A percentile compares a stretch with the other conserved stretches of the same genome.
Evolutionary conservation across 202 grass and related monocot genomes (phyloP).

Genomic region (Alloteropsis angusta): DNA sequence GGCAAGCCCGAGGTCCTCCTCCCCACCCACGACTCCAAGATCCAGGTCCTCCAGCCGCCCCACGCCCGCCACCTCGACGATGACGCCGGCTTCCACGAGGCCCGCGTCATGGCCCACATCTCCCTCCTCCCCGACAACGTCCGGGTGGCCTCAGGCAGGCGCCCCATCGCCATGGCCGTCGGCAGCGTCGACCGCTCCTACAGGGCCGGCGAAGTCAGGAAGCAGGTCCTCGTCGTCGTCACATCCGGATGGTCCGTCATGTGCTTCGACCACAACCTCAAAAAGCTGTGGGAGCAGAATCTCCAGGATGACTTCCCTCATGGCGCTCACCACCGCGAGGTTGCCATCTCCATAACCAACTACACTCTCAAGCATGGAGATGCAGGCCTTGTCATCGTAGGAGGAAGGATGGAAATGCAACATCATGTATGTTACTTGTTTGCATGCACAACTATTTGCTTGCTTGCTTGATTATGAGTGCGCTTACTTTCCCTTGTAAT

Average conservation of each 20-base stretch:
- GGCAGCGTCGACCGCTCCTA: constrained; percentile 73
- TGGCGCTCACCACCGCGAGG: constrained; percentile 69
- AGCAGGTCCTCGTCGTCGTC: constrained; percentile 88
- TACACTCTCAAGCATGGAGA: constrained; percentile 92
- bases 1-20: constrained; percentile 76
- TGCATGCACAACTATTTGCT: neutral
- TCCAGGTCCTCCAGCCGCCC: constrained; percentile 59
- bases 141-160: constrained; percentile 64
- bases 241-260: constrained; percentile 89
- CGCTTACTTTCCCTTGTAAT: neutral
- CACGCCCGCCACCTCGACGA: constrained; percentile 20
- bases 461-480: neutral
- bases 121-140: constrained; percentile 75
- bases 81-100: constrained; percentile 63
- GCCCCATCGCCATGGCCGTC: constrained; percentile 74
- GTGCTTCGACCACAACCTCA: constrained; percentile 98
- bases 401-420: constrained; percentile 96
- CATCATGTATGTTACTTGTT: constrained; percentile 51
- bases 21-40: constrained; percentile 79
- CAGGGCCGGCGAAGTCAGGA: constrained; percentile 34
- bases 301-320: constrained; percentile 88
- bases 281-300: constrained; percentile 90
- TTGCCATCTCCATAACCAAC: constrained; percentile 72
- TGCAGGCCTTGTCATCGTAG: constrained; percentile 72
- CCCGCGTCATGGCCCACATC: constrained; percentile 64